Conservation (phyloP, 2,329 filamentous ascomycete genomes). For the Paracoccidioides lutzii region DNA sequence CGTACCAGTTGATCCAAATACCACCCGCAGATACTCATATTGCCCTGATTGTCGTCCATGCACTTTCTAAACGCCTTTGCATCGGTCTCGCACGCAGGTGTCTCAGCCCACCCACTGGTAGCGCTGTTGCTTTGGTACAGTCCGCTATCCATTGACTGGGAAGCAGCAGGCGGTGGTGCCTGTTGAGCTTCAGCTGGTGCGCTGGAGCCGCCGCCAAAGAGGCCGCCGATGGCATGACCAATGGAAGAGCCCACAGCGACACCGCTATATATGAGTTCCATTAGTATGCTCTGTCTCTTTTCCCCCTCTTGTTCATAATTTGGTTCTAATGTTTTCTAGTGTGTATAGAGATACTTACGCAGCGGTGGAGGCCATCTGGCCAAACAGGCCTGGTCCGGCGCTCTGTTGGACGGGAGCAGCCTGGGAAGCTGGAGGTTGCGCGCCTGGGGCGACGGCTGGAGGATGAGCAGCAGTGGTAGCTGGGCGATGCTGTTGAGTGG, state of each 20-base stretch:
- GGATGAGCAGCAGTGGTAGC: slow-evolving; percentile 54
- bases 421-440: slow-evolving; percentile 38
- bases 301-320: not conserved
- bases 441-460: slow-evolving; percentile 45
- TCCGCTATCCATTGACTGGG: slow-evolving; percentile 37
- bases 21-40: slow-evolving; percentile 94
- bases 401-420: slow-evolving; percentile 33
- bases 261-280: slow-evolving; percentile 48
- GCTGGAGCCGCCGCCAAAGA: slow-evolving; percentile 65
- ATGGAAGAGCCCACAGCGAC: slow-evolving; percentile 92
- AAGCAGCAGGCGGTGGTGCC: slow-evolving; percentile 40
- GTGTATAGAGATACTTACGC: slow-evolving; percentile 55
- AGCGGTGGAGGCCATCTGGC: slow-evolving; percentile 94
- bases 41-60: slow-evolving; percentile 88
- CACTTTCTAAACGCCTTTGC: slow-evolving; percentile 82
- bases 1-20: slow-evolving; percentile 81
- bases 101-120: slow-evolving; percentile 30
- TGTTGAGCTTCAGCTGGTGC: slow-evolving; percentile 41
- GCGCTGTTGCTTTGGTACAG: slow-evolving; percentile 38
- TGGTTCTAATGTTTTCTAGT: not conserved
- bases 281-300: slow-evolving; percentile 14
- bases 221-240: slow-evolving; percentile 82
- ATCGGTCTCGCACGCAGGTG: slow-evolving; percentile 62
- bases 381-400: slow-evolving; percentile 73
- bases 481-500: slow-evolving; percentile 48